Evolutionary conservation across 768 basidiomycete genomes (phyloP), one percentile per base, ranked within the genome.

Genomic region (Melanogaster broomeanus): DNA sequence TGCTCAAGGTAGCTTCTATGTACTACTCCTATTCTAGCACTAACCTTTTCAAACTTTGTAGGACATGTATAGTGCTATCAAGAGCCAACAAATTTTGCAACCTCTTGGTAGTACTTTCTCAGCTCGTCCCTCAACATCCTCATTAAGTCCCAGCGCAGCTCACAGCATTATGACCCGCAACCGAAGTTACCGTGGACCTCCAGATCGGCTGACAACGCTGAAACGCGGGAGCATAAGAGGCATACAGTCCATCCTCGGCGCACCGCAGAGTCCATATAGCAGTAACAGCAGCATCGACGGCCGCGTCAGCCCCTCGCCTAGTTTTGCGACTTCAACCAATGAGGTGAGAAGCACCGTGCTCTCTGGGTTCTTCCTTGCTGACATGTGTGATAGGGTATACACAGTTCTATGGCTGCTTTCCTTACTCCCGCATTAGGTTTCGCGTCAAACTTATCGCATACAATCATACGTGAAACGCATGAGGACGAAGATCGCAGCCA

Each of bases 61-160:
- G 91, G 97, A 99, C 63, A 96, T 99, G 80, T 99, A 94, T 75
- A 82, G 77, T 59, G 87, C 93, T 8, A 85, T 98, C 71, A 94
- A 95, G 73, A 82, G 77, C 35, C 90, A 94, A 60, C 90, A 94
- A 66, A 95, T 98, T 57, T 70, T 95, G 34, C 90, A 95, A 56
- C 94, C 94, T 2, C 69, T 86, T 24, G 79, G 76, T 52, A 77
- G 74, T 52, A 73, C 72, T 56, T 58, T 58, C 25, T 51, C 61
- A 42, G 55, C 62, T 47, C 77, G 83, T 39, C 62, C 78, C 9
- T 84, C 83, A 13, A 76, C 74, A 37, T 80, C 81, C 22, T 86
- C 83, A 22, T 64, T 82, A 30, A 83, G 76, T 48, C 81, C 85
- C n/a, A 78, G 79, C 3, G 52, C 59, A 56, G 61, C 70, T 2